phyloP scores from a whole-genome alignment of 306 rosid species.

The Cyamopsis tetragonoloba region DNA sequence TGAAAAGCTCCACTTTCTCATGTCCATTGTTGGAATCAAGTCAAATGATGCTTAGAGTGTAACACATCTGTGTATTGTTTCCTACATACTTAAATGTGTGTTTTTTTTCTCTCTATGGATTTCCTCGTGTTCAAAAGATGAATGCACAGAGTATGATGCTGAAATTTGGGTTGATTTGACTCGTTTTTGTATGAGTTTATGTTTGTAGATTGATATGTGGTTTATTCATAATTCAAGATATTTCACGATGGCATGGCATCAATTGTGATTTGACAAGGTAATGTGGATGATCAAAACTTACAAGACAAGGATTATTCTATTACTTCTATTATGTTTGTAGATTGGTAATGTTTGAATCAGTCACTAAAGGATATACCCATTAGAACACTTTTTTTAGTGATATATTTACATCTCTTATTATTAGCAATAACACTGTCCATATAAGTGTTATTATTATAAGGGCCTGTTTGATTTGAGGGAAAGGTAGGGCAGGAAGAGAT shows the following conservation, averaged over 20 bases:
- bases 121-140: background rate
- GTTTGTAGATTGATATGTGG: background rate
- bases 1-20: slow-evolving; percentile 57
- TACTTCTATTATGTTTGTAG: too few relatives aligned
- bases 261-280: background rate
- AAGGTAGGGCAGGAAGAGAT: too few relatives aligned
- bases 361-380: too few relatives aligned
- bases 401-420: too few relatives aligned
- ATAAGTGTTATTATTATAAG: too few relatives aligned
- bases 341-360: too few relatives aligned
- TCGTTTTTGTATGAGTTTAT: background rate
- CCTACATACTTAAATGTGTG: background rate
- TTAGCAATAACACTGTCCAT: too few relatives aligned
- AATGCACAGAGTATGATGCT: background rate
- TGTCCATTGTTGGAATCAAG: slow-evolving; percentile 75
- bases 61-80: background rate
- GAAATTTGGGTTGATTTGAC: background rate
- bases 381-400: too few relatives aligned
- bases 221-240: background rate
- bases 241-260: background rate
- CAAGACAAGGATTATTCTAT: too few relatives aligned
- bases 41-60: slow-evolving; percentile 18
- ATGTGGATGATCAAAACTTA: too few relatives aligned
- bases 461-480: too few relatives aligned
- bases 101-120: background rate